Evolutionary conservation across 176 grass and related monocot species (phyloP), one percentile per base, ranked within the genome.

Genomic region (Oropetium thomaeum): DNA sequence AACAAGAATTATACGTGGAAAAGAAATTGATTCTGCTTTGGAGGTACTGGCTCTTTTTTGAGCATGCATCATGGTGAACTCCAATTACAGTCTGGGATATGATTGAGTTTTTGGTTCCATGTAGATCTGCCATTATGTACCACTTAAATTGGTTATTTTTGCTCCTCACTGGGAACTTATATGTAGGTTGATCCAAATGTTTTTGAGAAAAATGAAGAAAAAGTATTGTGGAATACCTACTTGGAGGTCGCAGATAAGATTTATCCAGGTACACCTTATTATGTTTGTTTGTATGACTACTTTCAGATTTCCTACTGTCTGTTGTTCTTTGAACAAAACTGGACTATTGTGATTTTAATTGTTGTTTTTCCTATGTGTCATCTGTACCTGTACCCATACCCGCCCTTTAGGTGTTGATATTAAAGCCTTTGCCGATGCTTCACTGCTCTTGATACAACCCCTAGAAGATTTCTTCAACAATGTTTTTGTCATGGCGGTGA

Each of bases 381-480:
- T 40, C 10, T 19, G 55, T 37, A 51, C 14, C 2, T 78, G 26
- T 62, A 34, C 47, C 42, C 10, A 20, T 62, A 34, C 47, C 42
- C 10, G 29, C 73, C 26, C 53, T 82, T 11, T 85, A 97, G 95
- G 83, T 26, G 74, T 91, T 23, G 82, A 89, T 75, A 71, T 97
- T 48, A 83, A 77, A 85, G 81, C 70, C 49, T 97, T 97, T 32
- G 75, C 60, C 0, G 64, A 92, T 34, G 88, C 86, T 28, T 97
- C 95, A 54, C 59, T 93, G 49, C 28, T 83, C 25, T 81, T 97
- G 67, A 76, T 89, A 66, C 89, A 87, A 48, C 91, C 95, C 11
- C 75, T 97, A 30, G 88, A 97, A 57, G 95, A 97, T 93, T 97
- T 97, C 79, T 97, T 97, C 67, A 86, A 87, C 59, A 92, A 85